Evolutionary conservation across 306 rosid species (phyloP).

Genomic region (Fragaria nilgerrensis): DNA sequence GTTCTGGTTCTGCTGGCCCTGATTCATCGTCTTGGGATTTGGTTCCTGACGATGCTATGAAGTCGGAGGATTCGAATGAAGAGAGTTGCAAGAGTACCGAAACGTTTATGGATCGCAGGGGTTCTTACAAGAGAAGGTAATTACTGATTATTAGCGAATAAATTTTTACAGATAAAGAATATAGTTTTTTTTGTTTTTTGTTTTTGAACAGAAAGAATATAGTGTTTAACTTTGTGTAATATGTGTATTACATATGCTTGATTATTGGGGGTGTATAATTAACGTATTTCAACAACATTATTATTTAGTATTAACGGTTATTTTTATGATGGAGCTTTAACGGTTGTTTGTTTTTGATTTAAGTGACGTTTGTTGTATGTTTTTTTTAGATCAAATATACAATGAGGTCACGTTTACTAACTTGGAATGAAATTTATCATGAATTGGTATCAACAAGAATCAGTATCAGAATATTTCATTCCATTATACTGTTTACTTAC

Average conservation of each 20-base stretch:
- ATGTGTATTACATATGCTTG: neutral
- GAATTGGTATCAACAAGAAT: no score
- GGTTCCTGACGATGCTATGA: neutral
- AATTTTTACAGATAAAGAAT: no score
- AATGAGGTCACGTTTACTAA: no score
- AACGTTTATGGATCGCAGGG: slow-evolving; percentile 39
- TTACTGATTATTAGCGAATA: neutral
- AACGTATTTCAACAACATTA: neutral
- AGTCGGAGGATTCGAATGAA: slow-evolving; percentile 36
- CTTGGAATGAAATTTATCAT: no score
- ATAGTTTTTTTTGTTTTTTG: no score
- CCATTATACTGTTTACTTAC: no score
- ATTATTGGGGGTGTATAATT: neutral
- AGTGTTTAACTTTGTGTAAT: no score
- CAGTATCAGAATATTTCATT: no score
- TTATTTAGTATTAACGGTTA: neutral
- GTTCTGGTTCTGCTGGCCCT: no score
- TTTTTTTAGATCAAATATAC: no score
- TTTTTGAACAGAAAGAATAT: no score
- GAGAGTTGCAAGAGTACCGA: slow-evolving; percentile 38
- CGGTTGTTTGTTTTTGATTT: neutral
- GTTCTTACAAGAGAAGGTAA: slow-evolving; percentile 64
- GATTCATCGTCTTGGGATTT: slow-evolving; percentile 13
- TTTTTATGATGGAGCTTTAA: neutral
- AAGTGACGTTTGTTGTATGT: neutral